Base-by-base conservation (phyloP, 164 flowering plant genomes). In the Chimonanthus praecox region DNA sequence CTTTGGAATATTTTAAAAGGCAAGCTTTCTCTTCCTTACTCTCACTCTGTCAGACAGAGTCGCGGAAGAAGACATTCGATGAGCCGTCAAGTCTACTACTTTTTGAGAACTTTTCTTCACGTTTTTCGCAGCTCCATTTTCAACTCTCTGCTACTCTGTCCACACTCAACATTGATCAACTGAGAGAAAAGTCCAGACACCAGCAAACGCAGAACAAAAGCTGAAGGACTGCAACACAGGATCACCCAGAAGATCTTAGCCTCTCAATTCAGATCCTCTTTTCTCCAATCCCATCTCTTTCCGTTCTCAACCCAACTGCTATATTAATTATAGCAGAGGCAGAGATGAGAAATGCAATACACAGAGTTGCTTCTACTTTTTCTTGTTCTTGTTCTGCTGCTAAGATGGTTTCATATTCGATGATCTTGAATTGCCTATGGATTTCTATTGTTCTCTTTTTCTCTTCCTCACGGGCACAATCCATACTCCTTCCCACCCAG, bases 391-490 rank as follows among this genome's bases (percentile, higher is more conserved):
- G 81, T 4, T 63, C 81, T 4, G 67, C n/a, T 15, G 8, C 4
- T 54, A 13, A 15, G n/a, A 54, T 54, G 60, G 16, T 15, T 10
- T 10, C 60, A n/a, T 54, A 54, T n/a, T 54, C 60, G 60, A 15
- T 11, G 11, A 54, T 54, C 50, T 75, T 84, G 80, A 88, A 82
- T 68, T 86, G 77, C 71, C 76, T 88, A 4, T 88, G 90, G 86
- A 70, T 88, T 58, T 83, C 88, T 21, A 54, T 89, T 43, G 64
- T 89, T 68, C 72, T 89, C 47, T 81, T 84, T 0, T 67, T 85
- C 11, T 84, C 88, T 43, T 83, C 16, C 61, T 47, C 89, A 4
- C 80, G 75, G 54, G 85, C 88, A 11, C 77, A 83, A 46, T 60
- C 82, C 64, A 77, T 88, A 62, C 82, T 84, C 5, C 76, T 88